Percentiles rank a stretch among this genome's conserved stretches.
phyloP scores from a whole-genome alignment of 2,329 filamentous ascomycete genomes.

The Fusarium protoensiforme region DNA sequence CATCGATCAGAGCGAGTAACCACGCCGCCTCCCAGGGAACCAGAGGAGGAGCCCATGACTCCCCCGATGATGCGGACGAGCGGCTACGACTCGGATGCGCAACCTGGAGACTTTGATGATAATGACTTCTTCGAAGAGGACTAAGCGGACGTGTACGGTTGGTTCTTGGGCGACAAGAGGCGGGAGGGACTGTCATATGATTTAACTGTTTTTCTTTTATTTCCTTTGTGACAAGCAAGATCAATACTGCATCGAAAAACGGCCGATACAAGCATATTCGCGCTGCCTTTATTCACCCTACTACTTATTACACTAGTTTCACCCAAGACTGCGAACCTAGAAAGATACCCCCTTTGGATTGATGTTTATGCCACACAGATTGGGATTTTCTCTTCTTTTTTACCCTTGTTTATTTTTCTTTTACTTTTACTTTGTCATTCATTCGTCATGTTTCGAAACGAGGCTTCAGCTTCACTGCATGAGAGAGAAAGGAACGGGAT shows the following conservation, averaged over 20 bases:
- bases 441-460: slow-evolving; percentile 14
- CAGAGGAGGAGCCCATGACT: slow-evolving; percentile 61
- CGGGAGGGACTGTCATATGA: slow-evolving; percentile 6
- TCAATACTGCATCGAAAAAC: slow-evolving; percentile 29
- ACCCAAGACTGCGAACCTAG: slow-evolving; percentile 50
- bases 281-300: slow-evolving; percentile 19
- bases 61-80: slow-evolving; percentile 70
- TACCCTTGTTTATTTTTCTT: too few relatives aligned
- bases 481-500: background rate
- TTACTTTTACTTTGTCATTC: slow-evolving; percentile 21
- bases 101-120: slow-evolving; percentile 68
- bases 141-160: slow-evolving; percentile 31
- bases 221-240: slow-evolving; percentile 45
- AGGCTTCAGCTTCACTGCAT: slow-evolving; percentile 1
- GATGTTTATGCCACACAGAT: slow-evolving; percentile 44
- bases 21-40: slow-evolving; percentile 54
- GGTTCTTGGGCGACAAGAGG: background rate
- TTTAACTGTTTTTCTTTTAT: slow-evolving; percentile 29
- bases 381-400: slow-evolving; percentile 32
- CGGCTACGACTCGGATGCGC: slow-evolving; percentile 71
- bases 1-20: slow-evolving; percentile 31
- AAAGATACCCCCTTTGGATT: slow-evolving; percentile 56
- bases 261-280: slow-evolving; percentile 35
- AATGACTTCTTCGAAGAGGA: slow-evolving; percentile 68
- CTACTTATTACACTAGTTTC: slow-evolving; percentile 41